Evolutionary conservation across 2,329 filamentous ascomycete genomes (phyloP).

Genomic region (Aspergillus sp.): DNA sequence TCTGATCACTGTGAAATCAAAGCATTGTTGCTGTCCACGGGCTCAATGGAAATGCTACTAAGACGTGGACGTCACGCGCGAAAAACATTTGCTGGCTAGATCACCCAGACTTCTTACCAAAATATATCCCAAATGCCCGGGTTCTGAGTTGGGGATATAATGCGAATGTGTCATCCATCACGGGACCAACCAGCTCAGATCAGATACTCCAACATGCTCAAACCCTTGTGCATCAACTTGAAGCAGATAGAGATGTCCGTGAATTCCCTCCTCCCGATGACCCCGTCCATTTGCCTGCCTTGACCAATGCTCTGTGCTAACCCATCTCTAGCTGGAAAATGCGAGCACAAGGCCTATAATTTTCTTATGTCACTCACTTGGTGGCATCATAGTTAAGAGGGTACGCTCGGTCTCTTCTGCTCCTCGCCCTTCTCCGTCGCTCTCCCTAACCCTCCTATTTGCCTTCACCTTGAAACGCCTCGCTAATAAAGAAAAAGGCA

Average conservation of each 20-base stretch:
- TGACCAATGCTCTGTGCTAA: constrained; percentile 5
- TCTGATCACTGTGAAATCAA: background rate
- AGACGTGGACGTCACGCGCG: constrained; percentile 31
- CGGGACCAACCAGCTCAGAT: constrained; percentile 21
- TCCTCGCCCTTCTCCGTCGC: no score
- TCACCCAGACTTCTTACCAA: constrained; percentile 22
- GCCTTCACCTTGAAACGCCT: background rate
- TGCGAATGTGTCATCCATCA: constrained; percentile 15
- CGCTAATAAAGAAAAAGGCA: constrained; percentile 17
- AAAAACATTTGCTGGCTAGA: constrained; percentile 29
- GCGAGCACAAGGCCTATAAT: constrained; percentile 29
- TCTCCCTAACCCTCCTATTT: background rate
- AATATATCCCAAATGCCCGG: constrained; percentile 19
- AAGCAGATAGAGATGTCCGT: constrained; percentile 24
- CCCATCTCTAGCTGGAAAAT: constrained; percentile 19
- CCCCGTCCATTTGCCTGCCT: background rate
- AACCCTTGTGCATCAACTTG: constrained; percentile 26
- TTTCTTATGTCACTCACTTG: constrained; percentile 36
- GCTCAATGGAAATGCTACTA: constrained; percentile 31
- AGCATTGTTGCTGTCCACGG: constrained; percentile 38
- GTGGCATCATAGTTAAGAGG: constrained; percentile 35
- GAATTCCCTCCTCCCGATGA: background rate
- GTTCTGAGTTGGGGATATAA: constrained; percentile 27
- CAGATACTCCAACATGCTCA: constrained; percentile 30
- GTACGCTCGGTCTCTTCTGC: constrained; percentile 14